Evolutionary conservation across 169 alveolate species (phyloP), one percentile per base, ranked within the genome.

Genomic region (Babesia divergens): DNA sequence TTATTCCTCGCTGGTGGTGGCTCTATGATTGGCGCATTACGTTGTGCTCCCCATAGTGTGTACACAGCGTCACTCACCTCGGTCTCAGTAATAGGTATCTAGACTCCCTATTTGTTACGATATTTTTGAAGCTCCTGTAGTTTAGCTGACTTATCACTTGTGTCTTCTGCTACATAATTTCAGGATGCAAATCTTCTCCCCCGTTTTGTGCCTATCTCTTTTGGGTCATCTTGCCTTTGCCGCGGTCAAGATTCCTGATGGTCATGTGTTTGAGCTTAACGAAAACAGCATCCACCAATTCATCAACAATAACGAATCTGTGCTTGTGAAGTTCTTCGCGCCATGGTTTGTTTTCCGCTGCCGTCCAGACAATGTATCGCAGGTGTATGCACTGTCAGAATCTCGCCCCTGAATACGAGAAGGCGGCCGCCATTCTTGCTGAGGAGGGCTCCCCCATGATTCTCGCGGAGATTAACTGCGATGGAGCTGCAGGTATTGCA

Each of bases 341-440:
- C 96, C 96, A 14, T 94, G 97, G 96, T 70, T 29, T 7, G 71
- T 60, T n/a, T n/a, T 1, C 9, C 1, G 0, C 14, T 18, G n/a
- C 26, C 9, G 13, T 16, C 16, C 18, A 2, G 50, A 14, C 6
- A 22, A 32, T 13, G 29, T 6, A 3, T n/a, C 47, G 3, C 42
- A 88, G 93, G 93, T 83, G 93, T 72, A 92, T 93, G 58, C 97
- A 94, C 81, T 95, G 99, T 82, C 94, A 96, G 88, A 74, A 89
- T 37, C 81, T 95, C 44, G 97, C 97, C 49, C 98, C 98, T 24
- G 98, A 94, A 65, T 95, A 92, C 70, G 91, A 91, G 66, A 92
- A 91, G 80, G 98, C 98, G 11, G 97, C 98, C 16, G 86, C 74
- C 43, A 56, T 67, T 47, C 86, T 92, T 8, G 47, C 74, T n/a